phyloP scores from a whole-genome alignment of 2,329 filamentous ascomycete genomes.

The Akanthomyces lecanii region DNA sequence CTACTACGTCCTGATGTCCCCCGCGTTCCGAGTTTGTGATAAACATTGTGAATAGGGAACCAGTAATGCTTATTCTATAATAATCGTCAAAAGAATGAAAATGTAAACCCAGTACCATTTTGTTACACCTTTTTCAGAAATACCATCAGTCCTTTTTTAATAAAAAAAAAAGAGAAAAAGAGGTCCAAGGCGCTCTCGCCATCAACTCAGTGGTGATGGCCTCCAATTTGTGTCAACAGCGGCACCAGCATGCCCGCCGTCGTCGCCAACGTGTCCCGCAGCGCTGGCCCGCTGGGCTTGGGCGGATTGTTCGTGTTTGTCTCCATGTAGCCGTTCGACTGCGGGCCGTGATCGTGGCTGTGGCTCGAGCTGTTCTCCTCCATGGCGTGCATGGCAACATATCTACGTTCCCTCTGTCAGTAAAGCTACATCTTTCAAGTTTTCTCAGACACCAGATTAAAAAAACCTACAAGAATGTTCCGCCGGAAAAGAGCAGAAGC shows the following conservation, averaged over 20 bases:
- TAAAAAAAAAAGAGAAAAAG: background rate
- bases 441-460: background rate
- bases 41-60: background rate
- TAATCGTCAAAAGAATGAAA: background rate
- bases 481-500: conserved; percentile 88
- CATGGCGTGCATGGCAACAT: conserved; percentile 98
- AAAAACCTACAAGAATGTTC: conserved; percentile 79
- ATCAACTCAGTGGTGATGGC: conserved; percentile 52
- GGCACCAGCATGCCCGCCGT: conserved; percentile 75
- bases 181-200: background rate
- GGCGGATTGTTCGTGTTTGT: conserved; percentile 40
- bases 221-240: conserved; percentile 71
- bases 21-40: no score
- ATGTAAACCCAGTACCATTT: background rate
- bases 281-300: conserved; percentile 52
- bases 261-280: conserved; percentile 66
- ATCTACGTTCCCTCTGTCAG: conserved; percentile 47
- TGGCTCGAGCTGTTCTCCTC: conserved; percentile 63
- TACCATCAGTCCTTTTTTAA: no score
- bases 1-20: no score
- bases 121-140: background rate
- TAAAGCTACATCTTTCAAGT: background rate
- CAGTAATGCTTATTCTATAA: background rate
- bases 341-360: conserved; percentile 47
- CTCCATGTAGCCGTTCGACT: conserved; percentile 53